Conservation (phyloP, 2,329 filamentous ascomycete genomes). For the Chaetomium olivaceum region DNA sequence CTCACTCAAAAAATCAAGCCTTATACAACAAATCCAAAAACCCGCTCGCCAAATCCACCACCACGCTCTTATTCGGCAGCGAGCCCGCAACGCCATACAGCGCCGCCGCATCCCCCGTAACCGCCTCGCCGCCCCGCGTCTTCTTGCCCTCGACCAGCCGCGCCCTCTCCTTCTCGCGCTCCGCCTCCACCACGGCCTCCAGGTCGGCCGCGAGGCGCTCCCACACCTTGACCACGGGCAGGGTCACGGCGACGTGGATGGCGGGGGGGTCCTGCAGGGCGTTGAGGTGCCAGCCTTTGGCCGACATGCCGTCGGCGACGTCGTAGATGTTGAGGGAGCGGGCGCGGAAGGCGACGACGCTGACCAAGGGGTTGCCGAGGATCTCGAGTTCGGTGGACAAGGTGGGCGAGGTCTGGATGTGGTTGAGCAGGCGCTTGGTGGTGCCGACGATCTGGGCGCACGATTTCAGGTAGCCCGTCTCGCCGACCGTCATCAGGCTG, state of each 20-base stretch:
- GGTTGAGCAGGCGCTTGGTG: slow-evolving; percentile 76
- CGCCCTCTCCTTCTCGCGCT: slow-evolving; percentile 79
- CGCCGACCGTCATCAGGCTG: slow-evolving; percentile 83
- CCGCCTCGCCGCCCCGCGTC: slow-evolving; percentile 58
- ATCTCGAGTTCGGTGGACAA: slow-evolving; percentile 74
- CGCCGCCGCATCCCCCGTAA: slow-evolving; percentile 75
- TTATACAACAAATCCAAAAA: slow-evolving; percentile 60
- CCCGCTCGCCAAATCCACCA: slow-evolving; percentile 83
- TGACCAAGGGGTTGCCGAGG: slow-evolving; percentile 82
- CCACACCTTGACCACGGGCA: slow-evolving; percentile 79
- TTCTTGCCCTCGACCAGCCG: slow-evolving; percentile 68
- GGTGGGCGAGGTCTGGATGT: slow-evolving; percentile 67
- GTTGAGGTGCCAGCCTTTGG: slow-evolving; percentile 92
- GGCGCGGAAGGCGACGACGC: slow-evolving; percentile 85
- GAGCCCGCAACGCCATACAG: slow-evolving; percentile 95
- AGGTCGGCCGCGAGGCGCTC: slow-evolving; percentile 77
- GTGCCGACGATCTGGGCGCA: slow-evolving; percentile 87
- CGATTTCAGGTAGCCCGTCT: slow-evolving; percentile 81
- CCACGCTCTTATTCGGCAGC: slow-evolving; percentile 91
- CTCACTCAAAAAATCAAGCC: too few species aligned
- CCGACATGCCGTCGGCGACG: slow-evolving; percentile 83
- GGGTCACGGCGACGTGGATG: slow-evolving; percentile 89
- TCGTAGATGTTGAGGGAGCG: slow-evolving; percentile 89
- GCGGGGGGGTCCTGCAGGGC: slow-evolving; percentile 88
- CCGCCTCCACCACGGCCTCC: slow-evolving; percentile 65